These are phyloP conservation scores for Quercus ilex DNA, from an alignment of 306 rosid species.

Conservation along the genomic window DNA sequence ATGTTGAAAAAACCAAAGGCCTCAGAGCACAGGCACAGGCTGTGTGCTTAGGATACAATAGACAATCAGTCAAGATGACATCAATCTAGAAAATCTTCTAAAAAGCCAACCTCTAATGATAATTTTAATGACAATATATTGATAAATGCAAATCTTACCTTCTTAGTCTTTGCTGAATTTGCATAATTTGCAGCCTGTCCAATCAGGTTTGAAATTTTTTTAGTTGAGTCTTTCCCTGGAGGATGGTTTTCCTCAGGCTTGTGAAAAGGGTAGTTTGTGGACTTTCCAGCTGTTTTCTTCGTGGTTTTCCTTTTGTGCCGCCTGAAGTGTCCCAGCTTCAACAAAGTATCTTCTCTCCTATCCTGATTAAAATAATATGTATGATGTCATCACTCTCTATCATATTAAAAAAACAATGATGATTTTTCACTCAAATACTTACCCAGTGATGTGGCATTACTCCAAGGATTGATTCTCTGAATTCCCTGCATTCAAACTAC, in stretches of 20 bases:
- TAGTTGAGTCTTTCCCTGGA: slow-evolving; percentile 91
- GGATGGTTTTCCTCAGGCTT: slow-evolving; percentile 97
- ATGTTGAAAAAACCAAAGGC: too few species aligned
- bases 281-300: slow-evolving; percentile 77
- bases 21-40: too few species aligned
- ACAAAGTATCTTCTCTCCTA: slow-evolving; percentile 90
- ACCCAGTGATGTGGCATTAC: slow-evolving; percentile 99
- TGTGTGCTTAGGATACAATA: too few species aligned
- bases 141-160: slow-evolving; percentile 45
- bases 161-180: slow-evolving; percentile 76
- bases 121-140: slow-evolving; percentile 5
- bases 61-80: too few species aligned
- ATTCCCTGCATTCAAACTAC: slow-evolving; percentile 96
- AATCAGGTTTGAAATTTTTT: slow-evolving; percentile 84
- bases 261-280: slow-evolving; percentile 57
- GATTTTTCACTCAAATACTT: neutral
- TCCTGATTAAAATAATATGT: slow-evolving; percentile 52
- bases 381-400: slow-evolving; percentile 8
- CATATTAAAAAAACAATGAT: neutral
- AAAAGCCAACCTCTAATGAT: neutral
- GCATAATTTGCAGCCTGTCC: slow-evolving; percentile 90
- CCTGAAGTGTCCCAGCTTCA: slow-evolving; percentile 77
- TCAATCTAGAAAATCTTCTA: too few species aligned
- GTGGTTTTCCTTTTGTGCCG: slow-evolving; percentile 83
- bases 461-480: slow-evolving; percentile 96